Evolutionary conservation across 23 red algal species (phyloP).

Genomic region (Gracilaria caudata): DNA sequence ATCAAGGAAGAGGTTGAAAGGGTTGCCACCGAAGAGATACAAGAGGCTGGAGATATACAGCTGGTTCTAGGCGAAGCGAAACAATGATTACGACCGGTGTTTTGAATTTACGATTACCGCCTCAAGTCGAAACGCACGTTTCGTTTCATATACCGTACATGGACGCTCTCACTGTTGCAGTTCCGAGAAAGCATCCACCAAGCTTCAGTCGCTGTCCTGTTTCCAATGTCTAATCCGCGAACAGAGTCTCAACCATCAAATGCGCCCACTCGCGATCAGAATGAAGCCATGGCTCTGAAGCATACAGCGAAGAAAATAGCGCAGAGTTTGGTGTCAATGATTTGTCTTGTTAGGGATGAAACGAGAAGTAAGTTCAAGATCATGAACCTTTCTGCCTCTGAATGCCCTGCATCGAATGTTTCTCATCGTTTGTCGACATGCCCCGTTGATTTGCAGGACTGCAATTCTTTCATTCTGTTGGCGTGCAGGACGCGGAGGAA

Average conservation of each 20-base stretch:
- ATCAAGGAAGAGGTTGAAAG: slow-evolving; percentile 38
- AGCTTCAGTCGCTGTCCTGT: not conserved
- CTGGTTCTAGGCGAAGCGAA: slow-evolving; percentile 46
- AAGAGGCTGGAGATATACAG: slow-evolving; percentile 34
- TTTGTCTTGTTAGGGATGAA: slow-evolving; percentile 10
- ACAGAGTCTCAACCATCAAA: not conserved
- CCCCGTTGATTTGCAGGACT: not conserved
- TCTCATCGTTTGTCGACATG: not conserved
- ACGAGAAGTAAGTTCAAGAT: slow-evolving; percentile 10
- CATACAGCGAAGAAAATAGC: not conserved
- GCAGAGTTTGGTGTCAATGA: slow-evolving; percentile 6
- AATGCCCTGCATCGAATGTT: not conserved
- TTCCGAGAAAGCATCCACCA: not conserved
- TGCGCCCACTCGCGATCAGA: not conserved
- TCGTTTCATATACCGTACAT: not conserved
- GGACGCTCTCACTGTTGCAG: not conserved
- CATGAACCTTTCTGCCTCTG: not conserved
- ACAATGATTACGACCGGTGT: not conserved
- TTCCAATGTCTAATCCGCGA: slow-evolving; percentile 8
- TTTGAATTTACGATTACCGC: not conserved
- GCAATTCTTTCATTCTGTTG: slow-evolving; percentile 38
- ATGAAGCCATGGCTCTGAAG: not conserved
- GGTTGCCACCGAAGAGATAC: slow-evolving; percentile 39
- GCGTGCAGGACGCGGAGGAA: slow-evolving; percentile 1
- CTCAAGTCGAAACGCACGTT: not conserved